These are phyloP conservation scores for Didymella pomorum DNA, from an alignment of 2,329 filamentous ascomycete species.

Conservation along the genomic window DNA sequence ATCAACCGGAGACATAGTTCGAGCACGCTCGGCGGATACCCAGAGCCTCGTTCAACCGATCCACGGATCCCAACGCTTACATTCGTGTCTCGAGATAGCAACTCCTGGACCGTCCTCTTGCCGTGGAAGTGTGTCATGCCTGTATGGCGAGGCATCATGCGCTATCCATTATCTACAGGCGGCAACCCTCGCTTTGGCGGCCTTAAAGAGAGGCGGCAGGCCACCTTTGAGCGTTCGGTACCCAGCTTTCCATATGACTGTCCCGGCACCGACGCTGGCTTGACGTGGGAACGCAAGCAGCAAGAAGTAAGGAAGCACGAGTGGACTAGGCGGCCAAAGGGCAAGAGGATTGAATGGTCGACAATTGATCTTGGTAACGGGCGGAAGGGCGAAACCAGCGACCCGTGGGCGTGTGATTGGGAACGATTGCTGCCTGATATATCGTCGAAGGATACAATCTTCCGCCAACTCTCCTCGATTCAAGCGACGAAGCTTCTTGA, in stretches of 20 bases:
- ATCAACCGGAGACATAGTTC: slow-evolving; percentile 78
- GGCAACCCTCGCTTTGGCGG: slow-evolving; percentile 85
- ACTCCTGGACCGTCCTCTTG: slow-evolving; percentile 80
- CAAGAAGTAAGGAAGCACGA: slow-evolving; percentile 65
- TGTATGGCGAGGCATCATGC: slow-evolving; percentile 86
- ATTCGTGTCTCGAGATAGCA: slow-evolving; percentile 65
- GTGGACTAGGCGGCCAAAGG: slow-evolving; percentile 82
- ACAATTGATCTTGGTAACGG: slow-evolving; percentile 76
- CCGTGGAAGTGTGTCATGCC: slow-evolving; percentile 90
- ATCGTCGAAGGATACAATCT: slow-evolving; percentile 19
- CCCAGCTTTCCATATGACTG: slow-evolving; percentile 90
- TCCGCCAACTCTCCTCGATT: slow-evolving; percentile 33
- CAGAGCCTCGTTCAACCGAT: slow-evolving; percentile 67
- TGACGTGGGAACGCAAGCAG: slow-evolving; percentile 76
- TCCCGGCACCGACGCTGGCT: slow-evolving; percentile 79
- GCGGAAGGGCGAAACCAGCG: slow-evolving; percentile 81
- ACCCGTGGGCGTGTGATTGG: slow-evolving; percentile 86
- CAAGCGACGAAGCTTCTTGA: slow-evolving; percentile 41
- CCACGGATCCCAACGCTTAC: slow-evolving; percentile 80
- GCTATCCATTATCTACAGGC: slow-evolving; percentile 79
- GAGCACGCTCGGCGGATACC: slow-evolving; percentile 68
- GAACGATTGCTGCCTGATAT: slow-evolving; percentile 65
- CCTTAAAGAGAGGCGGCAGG: slow-evolving; percentile 78
- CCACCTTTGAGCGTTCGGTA: slow-evolving; percentile 78
- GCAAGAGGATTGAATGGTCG: slow-evolving; percentile 79